Evolutionary conservation across 1,284 basidiomycete genomes (phyloP), one percentile per base, ranked within the genome.

Genomic region (Marasmius oreades): DNA sequence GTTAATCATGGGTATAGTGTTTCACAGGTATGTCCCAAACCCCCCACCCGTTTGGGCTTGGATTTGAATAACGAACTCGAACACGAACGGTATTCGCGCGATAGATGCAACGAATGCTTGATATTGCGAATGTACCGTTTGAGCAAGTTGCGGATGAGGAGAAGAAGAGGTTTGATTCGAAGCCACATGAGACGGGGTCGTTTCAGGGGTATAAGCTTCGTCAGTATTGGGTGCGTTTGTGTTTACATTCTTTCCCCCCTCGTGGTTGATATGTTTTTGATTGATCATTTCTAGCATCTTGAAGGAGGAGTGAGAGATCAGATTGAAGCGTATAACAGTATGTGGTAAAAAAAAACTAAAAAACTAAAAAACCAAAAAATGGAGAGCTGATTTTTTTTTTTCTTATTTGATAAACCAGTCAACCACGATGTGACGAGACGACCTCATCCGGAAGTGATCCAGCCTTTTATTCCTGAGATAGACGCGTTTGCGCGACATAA

Each of bases 91-190:
- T n/a, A n/a, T n/a, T n/a, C 31, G 5, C 14, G 5, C 20, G 18
- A 5, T 34, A 81, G 80, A 80, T 73, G 14, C 70, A 76, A n/a
- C 74, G 83, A 26, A 77, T 86, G 42, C 80, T 86, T 57, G 81
- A 85, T 61, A 82, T 88, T 52, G 84, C 82, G 18, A 77, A 88
- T 59, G 61, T 86, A 12, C 78, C 85, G 0, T 84, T 90, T 62
- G 63, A 77, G 0, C 69, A 71, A 37, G 82, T 86, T 1, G 59
- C 65, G 5, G 71, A 77, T 0, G 79, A 81, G 42, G 87, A 90
- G 63, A 89, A 89, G 67, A 64, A 69, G 52, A 65, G 64, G 20
- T 84, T 84, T 62, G 69, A 67, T n/a, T 76, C 69, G 0, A 74
- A 77, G 55, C 77, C 78, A 52, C 79, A 81, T 56, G 71, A 72